Evolutionary conservation across 768 basidiomycete genomes (phyloP).

Genomic region (Rhizopogon sp.): DNA sequence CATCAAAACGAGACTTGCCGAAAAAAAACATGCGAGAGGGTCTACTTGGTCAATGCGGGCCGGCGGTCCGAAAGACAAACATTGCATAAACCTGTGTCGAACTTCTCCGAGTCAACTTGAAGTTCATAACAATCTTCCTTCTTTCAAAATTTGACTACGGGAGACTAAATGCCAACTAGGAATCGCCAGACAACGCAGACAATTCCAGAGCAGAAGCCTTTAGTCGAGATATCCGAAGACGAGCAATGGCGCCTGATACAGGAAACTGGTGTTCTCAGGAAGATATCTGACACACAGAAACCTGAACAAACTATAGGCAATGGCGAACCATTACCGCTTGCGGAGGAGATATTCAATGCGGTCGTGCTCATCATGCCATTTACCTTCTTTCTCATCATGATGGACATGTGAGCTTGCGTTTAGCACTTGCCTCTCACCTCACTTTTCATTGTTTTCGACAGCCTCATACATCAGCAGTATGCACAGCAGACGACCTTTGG

Average conservation of each 20-base stretch:
- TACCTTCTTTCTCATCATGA: slow-evolving; percentile 68
- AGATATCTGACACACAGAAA: slow-evolving; percentile 15
- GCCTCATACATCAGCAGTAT: slow-evolving; percentile 78
- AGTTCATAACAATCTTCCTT: too few relatives aligned
- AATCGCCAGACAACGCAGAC: slow-evolving; percentile 16
- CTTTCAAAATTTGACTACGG: too few relatives aligned
- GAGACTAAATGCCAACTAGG: slow-evolving; percentile 1
- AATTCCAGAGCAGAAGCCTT: slow-evolving; percentile 10
- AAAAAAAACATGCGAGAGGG: slow-evolving; percentile 3
- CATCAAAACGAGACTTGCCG: slow-evolving; percentile 1
- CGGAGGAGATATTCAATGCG: slow-evolving; percentile 69
- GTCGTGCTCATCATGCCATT: slow-evolving; percentile 66
- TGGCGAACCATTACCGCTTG: slow-evolving; percentile 38
- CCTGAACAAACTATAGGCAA: slow-evolving; percentile 12
- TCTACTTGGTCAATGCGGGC: slow-evolving; percentile 1
- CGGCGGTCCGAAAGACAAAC: not conserved
- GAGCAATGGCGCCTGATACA: slow-evolving; percentile 78
- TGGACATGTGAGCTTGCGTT: slow-evolving; percentile 71
- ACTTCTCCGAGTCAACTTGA: too few relatives aligned
- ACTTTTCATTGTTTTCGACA: slow-evolving; percentile 22
- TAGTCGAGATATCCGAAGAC: slow-evolving; percentile 59
- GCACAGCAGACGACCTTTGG: slow-evolving; percentile 49
- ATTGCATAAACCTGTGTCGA: not conserved
- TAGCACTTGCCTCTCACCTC: not conserved
- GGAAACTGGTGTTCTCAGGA: slow-evolving; percentile 54